Conservation (phyloP, 768 basidiomycete genomes). For the Termitomyces sp. region DNA sequence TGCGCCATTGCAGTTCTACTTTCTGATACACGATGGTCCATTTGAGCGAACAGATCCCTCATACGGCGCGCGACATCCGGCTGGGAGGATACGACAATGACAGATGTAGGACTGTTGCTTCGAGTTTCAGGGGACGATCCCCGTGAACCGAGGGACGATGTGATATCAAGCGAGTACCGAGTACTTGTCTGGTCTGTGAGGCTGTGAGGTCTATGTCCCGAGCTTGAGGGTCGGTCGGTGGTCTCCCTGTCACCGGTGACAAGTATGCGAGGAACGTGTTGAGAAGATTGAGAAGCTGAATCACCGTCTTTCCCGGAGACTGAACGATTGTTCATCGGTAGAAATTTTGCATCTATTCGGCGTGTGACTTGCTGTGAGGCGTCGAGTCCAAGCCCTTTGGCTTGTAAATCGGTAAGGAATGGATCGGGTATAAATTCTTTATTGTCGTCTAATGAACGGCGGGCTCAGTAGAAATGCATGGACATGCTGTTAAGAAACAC, state of each 20-base stretch:
- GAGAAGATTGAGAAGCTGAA: neutral
- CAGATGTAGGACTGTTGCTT: neutral
- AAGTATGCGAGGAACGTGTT: constrained; percentile 8
- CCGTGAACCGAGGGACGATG: neutral
- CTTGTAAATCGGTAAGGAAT: constrained; percentile 20
- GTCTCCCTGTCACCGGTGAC: constrained; percentile 5
- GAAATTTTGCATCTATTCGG: constrained; percentile 19
- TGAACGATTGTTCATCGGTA: constrained; percentile 1
- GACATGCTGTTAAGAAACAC: neutral
- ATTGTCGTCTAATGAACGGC: constrained; percentile 7
- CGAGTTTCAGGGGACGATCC: neutral
- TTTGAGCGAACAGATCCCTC: neutral
- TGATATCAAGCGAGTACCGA: neutral
- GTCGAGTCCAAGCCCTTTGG: constrained; percentile 16
- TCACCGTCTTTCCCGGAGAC: neutral
- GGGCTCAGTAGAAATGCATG: neutral
- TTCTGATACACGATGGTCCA: neutral
- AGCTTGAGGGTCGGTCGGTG: neutral
- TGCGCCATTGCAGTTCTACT: neutral
- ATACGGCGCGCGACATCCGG: neutral
- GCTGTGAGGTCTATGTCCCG: neutral
- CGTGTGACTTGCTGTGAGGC: constrained; percentile 15
- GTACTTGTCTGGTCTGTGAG: neutral
- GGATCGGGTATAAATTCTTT: constrained; percentile 13
- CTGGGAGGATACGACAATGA: neutral